Evolutionary conservation across 352 stramenopile genomes (phyloP).

Genomic region (Globisporangium barbulae): DNA sequence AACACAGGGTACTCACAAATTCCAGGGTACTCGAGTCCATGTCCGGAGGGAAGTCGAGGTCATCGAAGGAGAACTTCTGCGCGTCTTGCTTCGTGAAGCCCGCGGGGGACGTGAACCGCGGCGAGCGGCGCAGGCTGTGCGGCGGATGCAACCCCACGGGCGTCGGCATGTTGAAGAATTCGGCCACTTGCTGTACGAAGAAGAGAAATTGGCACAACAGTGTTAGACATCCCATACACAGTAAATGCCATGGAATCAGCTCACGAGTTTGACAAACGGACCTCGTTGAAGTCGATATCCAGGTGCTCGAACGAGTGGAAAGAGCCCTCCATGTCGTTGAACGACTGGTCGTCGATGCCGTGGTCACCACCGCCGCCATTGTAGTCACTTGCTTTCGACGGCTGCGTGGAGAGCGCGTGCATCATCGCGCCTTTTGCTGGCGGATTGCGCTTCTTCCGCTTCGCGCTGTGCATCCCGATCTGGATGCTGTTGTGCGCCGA

Average conservation of each 20-base stretch:
- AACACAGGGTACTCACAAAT: constrained; percentile 47
- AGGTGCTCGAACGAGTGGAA: constrained; percentile 80
- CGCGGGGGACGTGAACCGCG: constrained; percentile 63
- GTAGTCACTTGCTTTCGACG: constrained; percentile 25
- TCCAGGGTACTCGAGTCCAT: constrained; percentile 70
- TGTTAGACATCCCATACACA: background rate
- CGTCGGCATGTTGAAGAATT: constrained; percentile 80
- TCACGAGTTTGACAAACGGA: constrained; percentile 15
- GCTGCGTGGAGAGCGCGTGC: constrained; percentile 30
- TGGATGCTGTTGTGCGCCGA: constrained; percentile 9
- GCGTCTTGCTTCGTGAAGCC: constrained; percentile 69
- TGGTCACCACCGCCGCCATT: constrained; percentile 7
- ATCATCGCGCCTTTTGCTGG: constrained; percentile 19
- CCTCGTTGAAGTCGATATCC: constrained; percentile 87
- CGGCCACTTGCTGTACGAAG: constrained; percentile 60
- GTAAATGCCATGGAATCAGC: background rate
- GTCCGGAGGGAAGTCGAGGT: constrained; percentile 71
- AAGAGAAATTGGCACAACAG: background rate
- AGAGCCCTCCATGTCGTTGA: constrained; percentile 57
- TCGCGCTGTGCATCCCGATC: constrained; percentile 26
- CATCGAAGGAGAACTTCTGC: constrained; percentile 85
- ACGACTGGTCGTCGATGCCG: constrained; percentile 25
- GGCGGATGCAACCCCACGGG: constrained; percentile 54
- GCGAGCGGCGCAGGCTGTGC: constrained; percentile 71
- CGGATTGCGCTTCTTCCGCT: constrained; percentile 58